These are phyloP conservation scores for Ophiostoma quercus DNA, from an alignment of 2,329 filamentous ascomycete genomes.

Conservation along the genomic window DNA sequence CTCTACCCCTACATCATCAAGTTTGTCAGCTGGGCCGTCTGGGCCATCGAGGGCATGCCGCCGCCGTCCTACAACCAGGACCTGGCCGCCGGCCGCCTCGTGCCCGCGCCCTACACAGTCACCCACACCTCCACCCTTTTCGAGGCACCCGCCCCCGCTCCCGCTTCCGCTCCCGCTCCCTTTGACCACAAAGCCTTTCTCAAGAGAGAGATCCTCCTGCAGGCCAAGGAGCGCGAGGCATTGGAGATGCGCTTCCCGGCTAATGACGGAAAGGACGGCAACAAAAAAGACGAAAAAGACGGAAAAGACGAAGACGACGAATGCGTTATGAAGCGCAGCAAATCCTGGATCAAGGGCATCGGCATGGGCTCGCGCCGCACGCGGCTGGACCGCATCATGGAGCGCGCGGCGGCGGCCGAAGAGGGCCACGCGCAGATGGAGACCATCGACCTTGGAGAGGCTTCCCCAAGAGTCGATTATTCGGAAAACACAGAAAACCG, in stretches of 20 bases:
- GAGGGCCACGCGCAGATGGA: not conserved
- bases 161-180: too few species aligned
- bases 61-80: not conserved
- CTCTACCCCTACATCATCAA: slow-evolving; percentile 9
- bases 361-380: not conserved
- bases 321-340: not conserved
- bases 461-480: not conserved
- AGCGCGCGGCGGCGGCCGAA: not conserved
- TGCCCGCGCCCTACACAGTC: not conserved
- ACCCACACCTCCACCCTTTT: not conserved
- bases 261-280: not conserved
- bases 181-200: not conserved
- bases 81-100: not conserved
- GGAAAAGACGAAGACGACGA: too few species aligned
- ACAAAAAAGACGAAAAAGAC: too few species aligned
- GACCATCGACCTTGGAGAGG: not conserved
- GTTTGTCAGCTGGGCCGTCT: slow-evolving; percentile 13
- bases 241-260: too few species aligned
- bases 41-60: slow-evolving; percentile 10
- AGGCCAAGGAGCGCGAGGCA: not conserved
- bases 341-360: not conserved
- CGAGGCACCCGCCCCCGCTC: not conserved
- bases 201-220: not conserved
- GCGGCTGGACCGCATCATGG: slow-evolving; percentile 3
- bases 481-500: not conserved